Evolutionary conservation across 495 filamentous ascomycete genomes (phyloP), one percentile per base, ranked within the genome.

Genomic region (Hypomontagnella submonticulosa): DNA sequence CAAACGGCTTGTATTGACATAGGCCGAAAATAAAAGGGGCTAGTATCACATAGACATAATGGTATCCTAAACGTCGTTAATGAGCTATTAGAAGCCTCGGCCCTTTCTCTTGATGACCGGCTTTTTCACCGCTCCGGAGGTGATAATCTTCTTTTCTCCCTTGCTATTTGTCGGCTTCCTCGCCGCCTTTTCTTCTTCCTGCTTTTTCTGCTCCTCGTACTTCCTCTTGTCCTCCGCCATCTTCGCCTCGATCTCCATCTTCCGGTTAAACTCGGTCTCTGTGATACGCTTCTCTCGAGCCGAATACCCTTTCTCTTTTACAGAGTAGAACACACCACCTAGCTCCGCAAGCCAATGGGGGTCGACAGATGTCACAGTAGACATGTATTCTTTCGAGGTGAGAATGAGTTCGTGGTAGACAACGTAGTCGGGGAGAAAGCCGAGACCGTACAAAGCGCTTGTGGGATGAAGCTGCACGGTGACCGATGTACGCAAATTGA

Each of bases 361-460:
- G 75, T 99, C 96, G 3, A 99, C 95, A 0, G 92, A 86, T 4
- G 96, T 99, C 27, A 99, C 96, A 1, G 91, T 96, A 3, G 90
- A 94, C 94, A 99, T 98, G 80, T 98, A 99, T 77, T 98, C 96
- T 73, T 97, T 97, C 50, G 88, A 91, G 0, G 96, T 99, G 43
- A 98, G 85, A 66, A 97, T 97, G 66, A 99, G 85, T 77, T 99
- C 96, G 79, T 99, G 96, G 77, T 98, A 99, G 27, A 99, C 88
- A 56, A 99, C 93, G 69, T 97, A 97, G 70, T 98, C 94, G 0
- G 96, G 96, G 23, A 97, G 84, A 76, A 95, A 95, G 4, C 95
- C 94, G 1, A 95, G 84, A 36, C 93, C 94, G 72, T 96, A 98
- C 6, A 99, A 82, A 6, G 94, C 91, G 66, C 88, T 92, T 1